Evolutionary conservation across 2,329 filamentous ascomycete species (phyloP).

Genomic region (Torrubiella hemipterigena): DNA sequence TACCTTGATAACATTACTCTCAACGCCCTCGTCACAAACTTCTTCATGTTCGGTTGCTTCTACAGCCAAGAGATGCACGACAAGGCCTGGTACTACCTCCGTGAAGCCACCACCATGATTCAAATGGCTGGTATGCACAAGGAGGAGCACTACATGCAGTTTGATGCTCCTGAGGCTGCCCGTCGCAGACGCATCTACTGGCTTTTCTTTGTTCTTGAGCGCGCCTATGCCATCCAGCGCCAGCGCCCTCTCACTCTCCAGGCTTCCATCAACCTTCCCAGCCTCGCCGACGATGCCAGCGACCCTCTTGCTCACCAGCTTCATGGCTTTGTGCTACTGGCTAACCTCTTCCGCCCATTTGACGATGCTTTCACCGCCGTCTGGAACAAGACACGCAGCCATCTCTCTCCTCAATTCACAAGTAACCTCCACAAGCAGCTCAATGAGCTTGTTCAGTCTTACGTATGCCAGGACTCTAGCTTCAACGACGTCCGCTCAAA

Average conservation of each 20-base stretch:
- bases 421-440: conserved; percentile 50
- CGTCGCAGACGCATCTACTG: conserved; percentile 59
- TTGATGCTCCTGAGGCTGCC: conserved; percentile 46
- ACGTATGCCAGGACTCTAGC: conserved; percentile 40
- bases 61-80: conserved; percentile 62
- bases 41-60: conserved; percentile 64
- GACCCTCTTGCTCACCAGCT: conserved; percentile 42
- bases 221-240: conserved; percentile 60
- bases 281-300: conserved; percentile 45
- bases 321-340: conserved; percentile 45
- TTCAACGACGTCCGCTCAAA: conserved; percentile 43
- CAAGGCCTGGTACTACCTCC: conserved; percentile 67
- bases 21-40: conserved; percentile 58
- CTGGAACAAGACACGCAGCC: conserved; percentile 53
- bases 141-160: conserved; percentile 49
- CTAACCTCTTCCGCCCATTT: conserved; percentile 53
- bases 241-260: conserved; percentile 59
- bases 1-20: conserved; percentile 43
- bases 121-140: conserved; percentile 49
- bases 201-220: conserved; percentile 58
- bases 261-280: conserved; percentile 54
- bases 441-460: conserved; percentile 38
- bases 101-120: conserved; percentile 62
- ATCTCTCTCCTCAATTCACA: conserved; percentile 46
- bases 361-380: conserved; percentile 50